A percentile compares a stretch with the other conserved stretches of the same genome.
phyloP scores from a whole-genome alignment of 2,329 filamentous ascomycete species.

The Cladorrhinum sp. region DNA sequence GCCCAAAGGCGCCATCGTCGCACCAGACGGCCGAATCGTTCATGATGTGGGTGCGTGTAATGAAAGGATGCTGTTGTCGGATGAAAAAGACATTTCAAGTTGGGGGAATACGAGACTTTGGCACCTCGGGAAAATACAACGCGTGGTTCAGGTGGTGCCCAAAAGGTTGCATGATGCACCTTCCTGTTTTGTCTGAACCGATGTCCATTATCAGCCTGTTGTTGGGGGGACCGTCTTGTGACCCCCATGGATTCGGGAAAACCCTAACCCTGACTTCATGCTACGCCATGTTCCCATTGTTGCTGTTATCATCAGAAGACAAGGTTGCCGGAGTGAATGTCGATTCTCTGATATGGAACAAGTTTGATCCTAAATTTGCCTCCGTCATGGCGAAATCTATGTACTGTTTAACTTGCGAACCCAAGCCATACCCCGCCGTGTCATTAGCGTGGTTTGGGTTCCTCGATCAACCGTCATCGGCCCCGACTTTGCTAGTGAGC shows the following conservation, averaged over 20 bases:
- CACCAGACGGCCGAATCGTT: neutral
- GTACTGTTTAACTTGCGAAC: too few relatives aligned
- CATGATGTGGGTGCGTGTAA: neutral
- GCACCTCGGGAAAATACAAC: neutral
- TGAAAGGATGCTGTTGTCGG: neutral
- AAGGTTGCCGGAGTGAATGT: too few relatives aligned
- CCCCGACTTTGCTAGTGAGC: too few relatives aligned
- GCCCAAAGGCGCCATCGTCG: conserved; percentile 40
- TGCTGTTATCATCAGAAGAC: too few relatives aligned
- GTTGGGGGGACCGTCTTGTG: neutral
- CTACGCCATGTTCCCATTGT: too few relatives aligned
- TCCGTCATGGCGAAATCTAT: too few relatives aligned
- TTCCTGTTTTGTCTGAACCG: neutral
- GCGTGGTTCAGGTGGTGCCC: neutral
- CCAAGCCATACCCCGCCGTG: too few relatives aligned
- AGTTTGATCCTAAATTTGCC: too few relatives aligned
- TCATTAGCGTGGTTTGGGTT: too few relatives aligned
- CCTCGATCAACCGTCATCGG: too few relatives aligned
- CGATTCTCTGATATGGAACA: too few relatives aligned
- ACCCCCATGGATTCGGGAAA: neutral
- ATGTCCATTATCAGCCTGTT: neutral
- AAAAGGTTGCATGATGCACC: neutral
- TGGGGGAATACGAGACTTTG: neutral
- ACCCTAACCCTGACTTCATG: neutral
- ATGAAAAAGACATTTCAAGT: neutral